Base-by-base conservation (phyloP, 2,329 filamentous ascomycete species). In the Aureobasidium sp. region DNA sequence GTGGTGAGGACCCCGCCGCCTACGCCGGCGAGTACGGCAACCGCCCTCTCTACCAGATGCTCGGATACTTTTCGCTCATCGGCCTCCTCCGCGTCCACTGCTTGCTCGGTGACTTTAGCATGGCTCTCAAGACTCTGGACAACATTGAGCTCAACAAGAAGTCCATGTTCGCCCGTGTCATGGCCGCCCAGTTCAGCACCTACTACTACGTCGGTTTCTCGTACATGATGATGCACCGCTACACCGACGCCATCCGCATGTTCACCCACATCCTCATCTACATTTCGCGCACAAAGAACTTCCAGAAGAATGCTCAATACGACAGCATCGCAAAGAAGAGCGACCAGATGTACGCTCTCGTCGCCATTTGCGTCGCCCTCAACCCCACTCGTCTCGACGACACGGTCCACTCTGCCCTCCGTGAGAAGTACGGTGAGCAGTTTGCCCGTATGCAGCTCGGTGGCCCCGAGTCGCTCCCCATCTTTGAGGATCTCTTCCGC, bases 211-310 rank as follows among this genome's bases (percentile, higher is more conserved):
- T 99, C 65, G 94, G 94, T 68, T 99, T 99, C 85, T 95, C 90
- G 68, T 99, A 99, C 87, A 97, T 99, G 93, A 99, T 99, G 94
- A 95, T 97, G 90, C 91, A 94, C 79, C 90, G 94, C 74, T 99
- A 99, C 75, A 90, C 91, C 77, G 94, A 99, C 77, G 94, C 94
- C 75, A 96, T 99, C 79, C 91, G 93, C 83, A 96, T 96, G 88
- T 99, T 99, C 86, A 95, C 90, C 82, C 94, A 99, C 84, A 99
- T 99, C 77, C 86, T 99, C 69, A 88, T 99, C 78, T 99, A 97
- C 79, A 92, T 99, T 67, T 96, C 91, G 68, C 84, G 94, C 71
- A 99, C 94, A 73, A 99, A 99, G 89, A 97, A 97, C 83, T 97
- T 97, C 86, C 94, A 99, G 79, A 99, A 97, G 86, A 95, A 92